Conservation (phyloP, 305 asterid species). For the Caryopteris hybrid region DNA sequence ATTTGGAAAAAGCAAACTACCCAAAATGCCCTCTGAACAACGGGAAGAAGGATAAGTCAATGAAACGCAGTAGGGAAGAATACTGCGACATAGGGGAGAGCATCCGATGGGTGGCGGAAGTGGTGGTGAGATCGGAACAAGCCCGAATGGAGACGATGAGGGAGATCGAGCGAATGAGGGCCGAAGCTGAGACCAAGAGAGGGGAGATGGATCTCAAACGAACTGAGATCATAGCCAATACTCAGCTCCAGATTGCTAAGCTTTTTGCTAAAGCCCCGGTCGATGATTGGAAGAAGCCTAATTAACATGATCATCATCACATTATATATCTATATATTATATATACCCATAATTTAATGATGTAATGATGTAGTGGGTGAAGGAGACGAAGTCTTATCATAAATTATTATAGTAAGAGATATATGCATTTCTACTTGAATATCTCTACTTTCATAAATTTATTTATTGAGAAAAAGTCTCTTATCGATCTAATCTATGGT, state of each 20-base stretch:
- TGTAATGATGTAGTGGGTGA: too few relatives aligned
- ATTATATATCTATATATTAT: too few relatives aligned
- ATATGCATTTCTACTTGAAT: too few relatives aligned
- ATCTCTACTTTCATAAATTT: too few relatives aligned
- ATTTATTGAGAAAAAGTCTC: too few relatives aligned
- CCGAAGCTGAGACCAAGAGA: constrained; percentile 69
- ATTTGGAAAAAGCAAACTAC: constrained; percentile 22
- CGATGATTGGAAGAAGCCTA: constrained; percentile 47
- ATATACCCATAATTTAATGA: too few relatives aligned
- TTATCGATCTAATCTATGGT: too few relatives aligned
- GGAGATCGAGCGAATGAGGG: constrained; percentile 74
- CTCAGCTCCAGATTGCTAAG: constrained; percentile 80
- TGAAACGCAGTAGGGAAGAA: constrained; percentile 38
- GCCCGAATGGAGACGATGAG: constrained; percentile 71
- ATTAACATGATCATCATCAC: too few relatives aligned
- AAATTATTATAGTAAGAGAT: too few relatives aligned
- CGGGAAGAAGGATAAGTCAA: constrained; percentile 14
- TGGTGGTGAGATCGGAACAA: constrained; percentile 61
- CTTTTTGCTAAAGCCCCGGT: constrained; percentile 52
- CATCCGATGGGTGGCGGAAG: constrained; percentile 68
- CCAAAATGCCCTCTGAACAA: constrained; percentile 17
- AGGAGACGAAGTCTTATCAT: too few relatives aligned
- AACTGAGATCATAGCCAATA: constrained; percentile 72
- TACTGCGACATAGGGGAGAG: constrained; percentile 58
- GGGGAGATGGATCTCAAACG: constrained; percentile 73